These are phyloP conservation scores for Darksidea phi DNA, from an alignment of 495 filamentous ascomycete genomes.

Conservation along the genomic window DNA sequence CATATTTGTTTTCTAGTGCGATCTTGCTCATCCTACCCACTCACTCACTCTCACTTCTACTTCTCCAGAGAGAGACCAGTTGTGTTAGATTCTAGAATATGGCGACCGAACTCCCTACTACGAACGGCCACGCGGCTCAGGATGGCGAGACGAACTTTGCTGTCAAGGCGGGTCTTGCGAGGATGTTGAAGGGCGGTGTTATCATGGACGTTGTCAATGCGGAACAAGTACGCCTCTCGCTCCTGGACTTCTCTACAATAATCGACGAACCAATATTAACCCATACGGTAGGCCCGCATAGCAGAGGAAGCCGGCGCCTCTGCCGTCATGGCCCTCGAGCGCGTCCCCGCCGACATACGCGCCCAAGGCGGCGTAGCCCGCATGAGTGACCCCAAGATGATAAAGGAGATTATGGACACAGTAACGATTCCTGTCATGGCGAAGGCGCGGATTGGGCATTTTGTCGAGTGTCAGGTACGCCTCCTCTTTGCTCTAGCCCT, in stretches of 20 bases:
- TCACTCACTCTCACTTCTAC: not conserved
- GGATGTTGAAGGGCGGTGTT: slow-evolving; percentile 97
- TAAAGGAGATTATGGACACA: slow-evolving; percentile 91
- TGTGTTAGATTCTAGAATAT: slow-evolving; percentile 21
- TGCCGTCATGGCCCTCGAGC: slow-evolving; percentile 98
- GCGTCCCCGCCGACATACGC: slow-evolving; percentile 95
- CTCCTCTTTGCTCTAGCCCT: not conserved
- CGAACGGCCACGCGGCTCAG: slow-evolving; percentile 41
- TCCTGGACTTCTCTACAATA: too few species aligned
- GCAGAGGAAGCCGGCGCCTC: slow-evolving; percentile 94
- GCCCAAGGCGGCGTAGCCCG: slow-evolving; percentile 88
- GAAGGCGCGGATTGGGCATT: slow-evolving; percentile 96
- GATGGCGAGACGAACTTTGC: slow-evolving; percentile 44
- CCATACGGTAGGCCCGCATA: slow-evolving; percentile 67
- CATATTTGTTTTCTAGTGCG: too few species aligned
- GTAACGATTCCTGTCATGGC: slow-evolving; percentile 99
- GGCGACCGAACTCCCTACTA: slow-evolving; percentile 43
- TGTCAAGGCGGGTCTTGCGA: slow-evolving; percentile 89
- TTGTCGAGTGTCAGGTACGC: slow-evolving; percentile 87
- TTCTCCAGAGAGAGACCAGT: not conserved
- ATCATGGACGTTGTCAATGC: slow-evolving; percentile 99
- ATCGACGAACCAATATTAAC: slow-evolving; percentile 19
- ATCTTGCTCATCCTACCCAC: not conserved
- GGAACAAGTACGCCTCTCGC: slow-evolving; percentile 75
- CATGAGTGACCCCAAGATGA: slow-evolving; percentile 95